These are phyloP conservation scores for Claviceps digitariae DNA, from an alignment of 2,329 filamentous ascomycete species.

Conservation along the genomic window DNA sequence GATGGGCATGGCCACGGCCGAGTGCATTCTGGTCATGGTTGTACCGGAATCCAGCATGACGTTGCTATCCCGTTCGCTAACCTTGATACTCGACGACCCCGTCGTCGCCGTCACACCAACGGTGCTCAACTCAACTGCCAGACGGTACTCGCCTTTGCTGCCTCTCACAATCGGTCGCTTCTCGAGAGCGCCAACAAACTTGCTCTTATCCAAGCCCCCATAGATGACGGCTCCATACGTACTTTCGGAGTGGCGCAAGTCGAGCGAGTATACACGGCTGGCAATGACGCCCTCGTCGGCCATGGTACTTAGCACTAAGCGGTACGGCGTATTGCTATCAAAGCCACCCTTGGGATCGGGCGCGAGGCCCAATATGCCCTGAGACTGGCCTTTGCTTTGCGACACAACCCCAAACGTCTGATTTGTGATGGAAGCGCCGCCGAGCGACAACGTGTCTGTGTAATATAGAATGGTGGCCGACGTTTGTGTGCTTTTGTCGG, in stretches of 20 bases:
- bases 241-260: constrained; percentile 30
- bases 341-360: constrained; percentile 28
- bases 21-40: constrained; percentile 33
- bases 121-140: constrained; percentile 20
- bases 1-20: constrained; percentile 27
- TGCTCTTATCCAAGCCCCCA: constrained; percentile 38
- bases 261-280: constrained; percentile 36
- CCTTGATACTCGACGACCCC: constrained; percentile 12
- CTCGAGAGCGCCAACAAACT: constrained; percentile 33
- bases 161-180: constrained; percentile 29
- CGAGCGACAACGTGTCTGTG: constrained; percentile 31
- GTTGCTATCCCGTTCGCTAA: constrained; percentile 20
- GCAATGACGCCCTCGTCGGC: constrained; percentile 31
- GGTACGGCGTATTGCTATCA: constrained; percentile 28
- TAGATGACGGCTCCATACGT: constrained; percentile 37
- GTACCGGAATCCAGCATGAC: constrained; percentile 41
- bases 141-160: constrained; percentile 20
- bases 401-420: constrained; percentile 38
- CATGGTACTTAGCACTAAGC: constrained; percentile 38
- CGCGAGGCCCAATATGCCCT: constrained; percentile 38
- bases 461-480: constrained; percentile 31
- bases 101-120: constrained; percentile 19
- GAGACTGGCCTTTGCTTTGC: constrained; percentile 31
- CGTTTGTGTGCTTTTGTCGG: constrained; percentile 21
- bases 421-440: constrained; percentile 24